A percentile compares a stretch with the other conserved stretches of the same genome.
Conservation (phyloP, 2,329 filamentous ascomycete species). For the Fusarium sp. region DNA sequence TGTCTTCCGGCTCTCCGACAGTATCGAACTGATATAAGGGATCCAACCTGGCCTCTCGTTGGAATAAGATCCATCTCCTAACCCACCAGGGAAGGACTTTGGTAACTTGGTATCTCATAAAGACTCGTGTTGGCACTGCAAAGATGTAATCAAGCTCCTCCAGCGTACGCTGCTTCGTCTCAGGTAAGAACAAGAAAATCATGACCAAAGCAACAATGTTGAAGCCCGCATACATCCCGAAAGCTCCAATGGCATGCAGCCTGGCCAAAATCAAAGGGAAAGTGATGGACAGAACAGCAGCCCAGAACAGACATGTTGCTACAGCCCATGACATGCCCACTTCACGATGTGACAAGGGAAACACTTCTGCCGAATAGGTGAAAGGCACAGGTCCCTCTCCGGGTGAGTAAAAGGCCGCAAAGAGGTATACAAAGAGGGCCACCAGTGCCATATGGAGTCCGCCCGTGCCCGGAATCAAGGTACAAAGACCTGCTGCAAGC, state of each 20-base stretch:
- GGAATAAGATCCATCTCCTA: conserved; percentile 66
- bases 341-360: conserved; percentile 76
- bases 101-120: conserved; percentile 67
- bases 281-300: conserved; percentile 71
- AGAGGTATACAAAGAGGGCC: conserved; percentile 69
- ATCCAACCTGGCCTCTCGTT: conserved; percentile 56
- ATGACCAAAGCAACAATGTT: conserved; percentile 66
- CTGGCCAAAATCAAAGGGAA: conserved; percentile 67
- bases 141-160: conserved; percentile 71
- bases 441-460: conserved; percentile 58
- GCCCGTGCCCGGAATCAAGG: conserved; percentile 58
- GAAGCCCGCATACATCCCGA: conserved; percentile 66
- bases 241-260: conserved; percentile 61
- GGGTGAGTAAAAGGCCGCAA: conserved; percentile 63
- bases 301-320: conserved; percentile 72
- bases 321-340: conserved; percentile 78
- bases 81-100: conserved; percentile 71
- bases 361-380: conserved; percentile 76
- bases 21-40: conserved; percentile 58
- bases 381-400: conserved; percentile 76
- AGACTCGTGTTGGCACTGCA: conserved; percentile 68
- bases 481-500: conserved; percentile 60
- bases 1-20: conserved; percentile 50
- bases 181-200: conserved; percentile 68
- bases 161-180: conserved; percentile 68